Evolutionary conservation across 78 protist species (phyloP), one percentile per base, ranked within the genome.

Genomic region (Dictyostelium capitatum): DNA sequence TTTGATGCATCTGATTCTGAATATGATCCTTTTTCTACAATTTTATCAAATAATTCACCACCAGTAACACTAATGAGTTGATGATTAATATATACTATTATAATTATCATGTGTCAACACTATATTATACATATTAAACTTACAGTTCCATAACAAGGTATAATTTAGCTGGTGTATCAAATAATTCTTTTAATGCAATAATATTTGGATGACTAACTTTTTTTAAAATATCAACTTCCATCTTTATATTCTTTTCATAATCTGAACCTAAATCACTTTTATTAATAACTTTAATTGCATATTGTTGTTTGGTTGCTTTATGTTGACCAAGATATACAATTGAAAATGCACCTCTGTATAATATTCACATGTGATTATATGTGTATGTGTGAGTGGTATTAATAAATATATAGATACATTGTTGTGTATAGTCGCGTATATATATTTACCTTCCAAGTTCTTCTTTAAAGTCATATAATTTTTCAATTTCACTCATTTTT

Each of bases 1-100:
- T 23, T 53, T 9, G 95, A 30, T 1, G 98, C 98, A 50, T 94
- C 97, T 23, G 54, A 41, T 78, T 97, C 98, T 28, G 87, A 56
- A 74, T 97, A 97, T 37, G 80, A 59, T 20, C 97, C 96, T 23
- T 77, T 80, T 57, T 94, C 95, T 30, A 96, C 96, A 48, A 98
- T 97, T 54, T 89, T 75, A 69, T 97, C 97, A 51, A 96, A 98
- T 70, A 98, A 92, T 79, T 97, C 98, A 48, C 99, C 99, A 37
- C 99, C 99, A 5, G 94, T 72, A 54, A 95, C 95, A 8, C 95
- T 91, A 37, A 54, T 54, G 12, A 62, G 41, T 32, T 8, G 17
- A 69, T 79, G 62, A 37, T 37, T 37, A 37, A 37, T 37, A 37
- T 37, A 59, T 59, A 59, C 19, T 17, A 23, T 57, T 57, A 57